Evolutionary conservation across 345 rosid genomes (phyloP).

Genomic region (Mangifera indica): DNA sequence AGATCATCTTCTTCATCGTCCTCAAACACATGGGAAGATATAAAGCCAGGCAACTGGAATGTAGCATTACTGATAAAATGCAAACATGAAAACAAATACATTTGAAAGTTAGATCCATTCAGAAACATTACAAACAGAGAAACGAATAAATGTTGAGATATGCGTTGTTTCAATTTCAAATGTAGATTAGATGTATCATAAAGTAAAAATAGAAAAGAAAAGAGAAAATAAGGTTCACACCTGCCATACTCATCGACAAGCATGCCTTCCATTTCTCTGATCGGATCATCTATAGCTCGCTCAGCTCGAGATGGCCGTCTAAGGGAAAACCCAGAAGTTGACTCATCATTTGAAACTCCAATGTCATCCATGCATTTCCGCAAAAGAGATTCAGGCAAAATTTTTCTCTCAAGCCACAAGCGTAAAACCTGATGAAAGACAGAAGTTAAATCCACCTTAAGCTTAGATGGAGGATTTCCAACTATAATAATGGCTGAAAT

Average conservation of each 20-base stretch:
- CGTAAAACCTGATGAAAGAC: conserved; percentile 64
- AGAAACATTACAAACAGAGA: background rate
- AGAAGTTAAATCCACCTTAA: conserved; percentile 23
- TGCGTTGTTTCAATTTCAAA: background rate
- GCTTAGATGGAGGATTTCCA: conserved; percentile 11
- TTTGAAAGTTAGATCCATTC: conserved; percentile 11
- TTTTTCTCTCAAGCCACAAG: conserved; percentile 88
- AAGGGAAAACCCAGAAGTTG: conserved; percentile 56
- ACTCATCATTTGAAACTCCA: conserved; percentile 72
- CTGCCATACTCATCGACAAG: conserved; percentile 98
- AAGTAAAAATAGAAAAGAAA: background rate
- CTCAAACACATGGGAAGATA: conserved; percentile 59
- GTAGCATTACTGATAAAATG: conserved; percentile 68
- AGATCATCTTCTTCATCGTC: conserved; percentile 59
- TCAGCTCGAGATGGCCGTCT: conserved; percentile 90
- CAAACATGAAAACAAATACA: conserved; percentile 21
- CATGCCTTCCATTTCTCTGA: conserved; percentile 99
- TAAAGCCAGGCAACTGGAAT: conserved; percentile 78
- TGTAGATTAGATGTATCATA: background rate
- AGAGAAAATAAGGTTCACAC: conserved; percentile 34
- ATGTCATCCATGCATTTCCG: conserved; percentile 76
- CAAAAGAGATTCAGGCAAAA: conserved; percentile 78
- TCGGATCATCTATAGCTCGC: conserved; percentile 90
- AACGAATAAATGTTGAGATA: background rate
- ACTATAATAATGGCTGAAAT: conserved; percentile 12